Evolutionary conservation across 345 rosid genomes (phyloP), one percentile per base, ranked within the genome.

Genomic region (Diplotaxis tenuifolia): DNA sequence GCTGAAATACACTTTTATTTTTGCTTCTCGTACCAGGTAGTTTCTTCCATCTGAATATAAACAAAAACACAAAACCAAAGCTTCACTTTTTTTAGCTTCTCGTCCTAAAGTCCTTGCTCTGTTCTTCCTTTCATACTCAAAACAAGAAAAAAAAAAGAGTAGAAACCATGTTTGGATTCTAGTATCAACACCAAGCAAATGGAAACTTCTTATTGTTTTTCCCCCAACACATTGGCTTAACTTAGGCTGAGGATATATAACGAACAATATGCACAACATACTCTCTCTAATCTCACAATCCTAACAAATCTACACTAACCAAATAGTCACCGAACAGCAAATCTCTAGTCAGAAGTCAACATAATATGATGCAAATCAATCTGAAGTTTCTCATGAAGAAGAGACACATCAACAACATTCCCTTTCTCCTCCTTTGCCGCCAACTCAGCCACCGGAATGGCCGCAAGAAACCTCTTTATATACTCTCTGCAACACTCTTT

Each of bases 381-480:
- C 79, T 88, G 96, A 77, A 90, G 78, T 73, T 83, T 76, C 76
- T 76, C 71, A 65, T 65, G 81, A 62, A 83, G 82, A 61, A 75
- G 84, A 36, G 82, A 79, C 4, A 38, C 22, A 16, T 67, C 59
- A 0, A 84, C 82, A 11, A 69, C 70, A 0, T 65, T 42, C 14
- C 87, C 85, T 65, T 82, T 88, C 52, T 72, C 79, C 81, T 84
- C 79, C 22, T 85, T 84, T 0, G 74, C 83, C 60, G 83, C 93
- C 1, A 88, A 75, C 54, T 86, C 87, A 6, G 67, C 65, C 29
- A 88, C 68, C n/a, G 81, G 80, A 47, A 86, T 81, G 3, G 88
- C 86, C 2, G 91, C 91, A 31, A 88, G 79, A 70, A 88, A 90
- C 70, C 91, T 85, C 56, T 84, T 90, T 1, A 88, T 76, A 59